Evolutionary conservation across 805 yeast genomes (phyloP), one percentile per base, ranked within the genome.

Genomic region (Suhomyces sp.): DNA sequence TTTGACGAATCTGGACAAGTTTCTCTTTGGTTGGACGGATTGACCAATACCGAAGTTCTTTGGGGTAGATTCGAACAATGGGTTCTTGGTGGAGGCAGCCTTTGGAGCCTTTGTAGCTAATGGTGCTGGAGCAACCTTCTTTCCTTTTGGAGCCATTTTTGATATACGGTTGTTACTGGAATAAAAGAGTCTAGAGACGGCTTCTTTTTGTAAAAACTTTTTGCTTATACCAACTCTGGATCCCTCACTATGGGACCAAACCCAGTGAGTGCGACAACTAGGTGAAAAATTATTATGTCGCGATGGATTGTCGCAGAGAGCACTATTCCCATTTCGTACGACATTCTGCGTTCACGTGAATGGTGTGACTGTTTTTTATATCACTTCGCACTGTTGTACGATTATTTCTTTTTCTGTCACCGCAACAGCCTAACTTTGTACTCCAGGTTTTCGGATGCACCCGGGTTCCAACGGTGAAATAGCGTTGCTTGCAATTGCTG

Each of bases 51-150:
- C 98, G 64, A 82, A 91, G 76, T 80, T 83, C 76, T 82, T 83
- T 70, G 96, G 95, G 53, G 88, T 77, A 48, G 95, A 72, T 71
- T 85, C 95, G 63, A 87, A 70, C 68, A 90, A 76, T 59, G 96
- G 96, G 80, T 87, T 88, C 76, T 77, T 74, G 24, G 70, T 42
- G 45, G 60, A 41, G 36, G 54, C 49, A 36, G 58, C 42, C 48
- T 50, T 50, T 39, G 55, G 34, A 55, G 71, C 56, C 74, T 85
- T 79, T 57, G 86, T 65, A 65, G 96, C 88, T 69, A 88, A 83
- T 72, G 98, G 98, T 70, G 97, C 91, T 79, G 97, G 95, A 63
- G 96, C 97, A 63, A 88, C 95, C 81, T 87, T 88, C 77, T 78
- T 81, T 48, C 68, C 68, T 51, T 59, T 60, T 53, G 70, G 68